Evolutionary conservation across 495 filamentous ascomycete species (phyloP), one percentile per base, ranked within the genome.

Genomic region (Apodospora peruviana): DNA sequence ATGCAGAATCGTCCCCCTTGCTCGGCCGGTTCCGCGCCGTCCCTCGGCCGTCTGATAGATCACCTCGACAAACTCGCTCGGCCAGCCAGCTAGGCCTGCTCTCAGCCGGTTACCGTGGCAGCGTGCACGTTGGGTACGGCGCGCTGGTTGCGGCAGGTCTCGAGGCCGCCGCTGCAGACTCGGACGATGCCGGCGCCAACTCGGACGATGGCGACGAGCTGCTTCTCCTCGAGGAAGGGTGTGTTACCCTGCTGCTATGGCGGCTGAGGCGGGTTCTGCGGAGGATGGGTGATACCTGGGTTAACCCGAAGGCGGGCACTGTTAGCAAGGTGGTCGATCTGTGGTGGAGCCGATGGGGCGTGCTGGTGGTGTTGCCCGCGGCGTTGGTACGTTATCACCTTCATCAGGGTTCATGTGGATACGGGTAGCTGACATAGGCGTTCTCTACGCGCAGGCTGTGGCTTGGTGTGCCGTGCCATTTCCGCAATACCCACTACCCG

Each of bases 381-480:
- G 55, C 61, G 39, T 61, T 83, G 67, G 80, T 82, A 57, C 59
- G 78, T 75, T 36, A 37, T 18, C 3, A 3, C 23, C 37, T 51
- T 24, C 9, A 42, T n/a, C 36, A 20, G 20, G 21, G 35, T 29
- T 48, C 46, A 53, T 27, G n/a, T 16, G 37, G 4, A 11, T 38
- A 8, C 12, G 16, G 36, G 5, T 7, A 32, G 27, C 27, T 32
- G 12, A 32, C 27, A 7, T 5, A 32, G 7, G 12, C 27, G 16
- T 38, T 38, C 16, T 38, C 11, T 2, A 17, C 8, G 36, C 46
- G 18, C 57, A 81, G 80, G 75, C 79, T 18, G 70, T 84, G 43
- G 68, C 70, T 12, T 84, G 81, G 81, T 81, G 77, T 50, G 77
- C 79, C 4, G 55, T 84, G 24, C 81, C 81, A 2, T 80, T 83